These are phyloP conservation scores for Spathaspora arborariae DNA, from an alignment of 805 yeast genomes.

Conservation along the genomic window DNA sequence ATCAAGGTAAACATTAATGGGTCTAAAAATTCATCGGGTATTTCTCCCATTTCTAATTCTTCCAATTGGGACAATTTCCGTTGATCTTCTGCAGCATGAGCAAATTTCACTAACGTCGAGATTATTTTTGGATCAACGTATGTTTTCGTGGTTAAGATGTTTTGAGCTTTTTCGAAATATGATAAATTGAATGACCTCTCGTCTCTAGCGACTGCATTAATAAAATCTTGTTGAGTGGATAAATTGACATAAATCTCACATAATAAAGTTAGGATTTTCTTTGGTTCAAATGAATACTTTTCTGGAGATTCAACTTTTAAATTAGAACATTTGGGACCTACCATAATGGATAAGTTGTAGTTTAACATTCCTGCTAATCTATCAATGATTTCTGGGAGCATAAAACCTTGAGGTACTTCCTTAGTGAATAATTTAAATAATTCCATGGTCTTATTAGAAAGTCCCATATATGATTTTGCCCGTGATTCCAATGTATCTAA, in stretches of 20 bases:
- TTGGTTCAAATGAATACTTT: slow-evolving; percentile 79
- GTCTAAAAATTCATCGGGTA: slow-evolving; percentile 95
- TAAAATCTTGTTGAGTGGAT: slow-evolving; percentile 59
- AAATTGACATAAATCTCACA: slow-evolving; percentile 76
- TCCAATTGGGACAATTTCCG: slow-evolving; percentile 69
- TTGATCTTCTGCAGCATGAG: slow-evolving; percentile 58
- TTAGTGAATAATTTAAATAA: slow-evolving; percentile 77
- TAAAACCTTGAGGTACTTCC: slow-evolving; percentile 83
- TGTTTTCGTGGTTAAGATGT: slow-evolving; percentile 56
- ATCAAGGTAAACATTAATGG: slow-evolving; percentile 94
- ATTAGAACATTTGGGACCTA: slow-evolving; percentile 90
- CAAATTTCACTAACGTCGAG: slow-evolving; percentile 50
- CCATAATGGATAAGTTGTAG: slow-evolving; percentile 86
- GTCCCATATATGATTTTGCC: slow-evolving; percentile 77
- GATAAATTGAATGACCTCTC: slow-evolving; percentile 78
- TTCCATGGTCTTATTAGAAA: slow-evolving; percentile 78
- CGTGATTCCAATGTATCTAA: slow-evolving; percentile 54
- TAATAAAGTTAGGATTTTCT: slow-evolving; percentile 60
- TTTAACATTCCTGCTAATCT: slow-evolving; percentile 94
- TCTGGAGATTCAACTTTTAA: slow-evolving; percentile 83
- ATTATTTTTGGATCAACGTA: slow-evolving; percentile 49
- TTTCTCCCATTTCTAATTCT: slow-evolving; percentile 84
- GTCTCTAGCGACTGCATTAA: slow-evolving; percentile 81
- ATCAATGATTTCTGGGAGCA: slow-evolving; percentile 85
- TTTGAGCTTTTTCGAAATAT: slow-evolving; percentile 67